Percentiles rank a stretch among this genome's conserved stretches.
phyloP scores from a whole-genome alignment of 2,329 filamentous ascomycete genomes.

The Aspergillus viridinutans region DNA sequence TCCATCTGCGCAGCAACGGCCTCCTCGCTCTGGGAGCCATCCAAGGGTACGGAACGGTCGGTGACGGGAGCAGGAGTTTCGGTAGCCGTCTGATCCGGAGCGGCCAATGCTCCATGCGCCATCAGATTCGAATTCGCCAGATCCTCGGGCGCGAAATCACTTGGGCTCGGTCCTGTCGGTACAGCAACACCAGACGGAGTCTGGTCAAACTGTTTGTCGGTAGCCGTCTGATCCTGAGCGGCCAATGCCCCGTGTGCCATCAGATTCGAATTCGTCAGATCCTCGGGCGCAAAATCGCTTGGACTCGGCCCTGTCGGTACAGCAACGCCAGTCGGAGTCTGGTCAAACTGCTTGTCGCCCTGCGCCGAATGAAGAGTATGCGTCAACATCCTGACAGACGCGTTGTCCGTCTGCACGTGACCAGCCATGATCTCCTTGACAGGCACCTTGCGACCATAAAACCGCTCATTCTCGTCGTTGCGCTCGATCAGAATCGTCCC shows the following conservation, averaged over 20 bases:
- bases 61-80: background rate
- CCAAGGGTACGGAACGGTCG: background rate
- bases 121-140: background rate
- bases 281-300: constrained; percentile 1
- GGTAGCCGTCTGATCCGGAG: background rate
- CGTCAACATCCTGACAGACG: constrained; percentile 3
- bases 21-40: background rate
- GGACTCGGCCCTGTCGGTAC: constrained; percentile 6
- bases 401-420: constrained; percentile 33
- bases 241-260: background rate
- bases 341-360: constrained; percentile 6
- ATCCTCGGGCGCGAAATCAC: constrained; percentile 1
- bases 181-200: background rate
- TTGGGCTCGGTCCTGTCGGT: constrained; percentile 5
- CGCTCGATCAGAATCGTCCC: constrained; percentile 81
- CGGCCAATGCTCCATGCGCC: background rate
- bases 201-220: constrained; percentile 4
- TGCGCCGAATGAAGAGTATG: constrained; percentile 6
- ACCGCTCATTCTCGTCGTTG: constrained; percentile 76
- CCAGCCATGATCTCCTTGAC: constrained; percentile 60
- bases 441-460: constrained; percentile 62
- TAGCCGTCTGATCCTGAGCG: too few relatives aligned
- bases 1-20: background rate
- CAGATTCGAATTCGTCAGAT: background rate
- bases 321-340: constrained; percentile 1